A percentile compares a stretch with the other conserved stretches of the same genome.
Evolutionary conservation across 1,284 basidiomycete species (phyloP).

Genomic region (Cystobasidium pallidum): DNA sequence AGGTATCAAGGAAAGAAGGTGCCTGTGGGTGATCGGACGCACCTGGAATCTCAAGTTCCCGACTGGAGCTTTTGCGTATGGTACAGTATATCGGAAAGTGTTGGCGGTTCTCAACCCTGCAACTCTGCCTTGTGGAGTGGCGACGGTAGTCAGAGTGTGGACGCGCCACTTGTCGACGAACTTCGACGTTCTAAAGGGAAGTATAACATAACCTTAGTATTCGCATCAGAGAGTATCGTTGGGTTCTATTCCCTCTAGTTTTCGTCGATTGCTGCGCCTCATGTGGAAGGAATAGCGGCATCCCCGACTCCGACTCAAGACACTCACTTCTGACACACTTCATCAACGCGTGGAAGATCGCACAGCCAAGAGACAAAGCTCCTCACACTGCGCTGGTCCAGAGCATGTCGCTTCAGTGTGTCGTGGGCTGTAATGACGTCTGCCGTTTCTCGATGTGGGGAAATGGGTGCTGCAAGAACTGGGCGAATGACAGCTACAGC

Average conservation of each 20-base stretch:
- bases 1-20: not conserved
- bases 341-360: constrained; percentile 21
- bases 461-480: not conserved
- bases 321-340: constrained; percentile 28
- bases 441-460: not conserved
- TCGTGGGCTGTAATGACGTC: not conserved
- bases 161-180: constrained; percentile 1
- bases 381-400: not conserved
- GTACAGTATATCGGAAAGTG: constrained; percentile 45
- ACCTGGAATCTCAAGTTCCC: constrained; percentile 42
- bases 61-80: constrained; percentile 47
- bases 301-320: too few relatives aligned
- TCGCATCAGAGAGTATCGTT: too few relatives aligned
- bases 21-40: not conserved
- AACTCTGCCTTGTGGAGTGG: constrained; percentile 24
- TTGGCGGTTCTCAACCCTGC: constrained; percentile 3
- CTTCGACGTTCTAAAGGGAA: not conserved
- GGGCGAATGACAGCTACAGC: not conserved
- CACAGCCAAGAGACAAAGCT: constrained; percentile 38
- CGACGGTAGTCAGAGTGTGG: constrained; percentile 4
- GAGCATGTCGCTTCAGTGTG: not conserved
- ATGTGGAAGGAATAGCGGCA: too few relatives aligned
- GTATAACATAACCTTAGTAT: not conserved
- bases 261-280: too few relatives aligned
- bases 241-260: too few relatives aligned